Evolutionary conservation across 176 grass and related monocot genomes (phyloP).

Genomic region (Avena eriantha): DNA sequence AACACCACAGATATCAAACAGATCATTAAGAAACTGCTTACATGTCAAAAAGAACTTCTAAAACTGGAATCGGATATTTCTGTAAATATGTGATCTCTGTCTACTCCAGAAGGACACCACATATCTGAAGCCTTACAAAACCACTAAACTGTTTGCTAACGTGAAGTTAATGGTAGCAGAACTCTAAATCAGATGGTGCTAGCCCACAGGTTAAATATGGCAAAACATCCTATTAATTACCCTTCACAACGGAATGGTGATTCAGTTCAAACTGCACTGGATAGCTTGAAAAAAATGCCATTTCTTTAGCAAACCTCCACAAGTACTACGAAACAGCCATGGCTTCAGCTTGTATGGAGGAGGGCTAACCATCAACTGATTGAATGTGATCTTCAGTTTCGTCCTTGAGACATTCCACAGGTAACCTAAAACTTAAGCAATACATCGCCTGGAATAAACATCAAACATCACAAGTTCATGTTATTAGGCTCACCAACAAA

Average conservation of each 20-base stretch:
- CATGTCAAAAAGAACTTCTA: neutral
- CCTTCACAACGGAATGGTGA: neutral
- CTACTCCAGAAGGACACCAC: neutral
- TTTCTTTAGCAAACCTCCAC: conserved; percentile 20
- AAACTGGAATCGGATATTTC: neutral
- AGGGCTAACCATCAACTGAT: conserved; percentile 14
- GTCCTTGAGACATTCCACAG: conserved; percentile 55
- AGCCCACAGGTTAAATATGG: neutral
- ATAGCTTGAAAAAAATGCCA: neutral
- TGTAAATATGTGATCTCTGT: neutral
- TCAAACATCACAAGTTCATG: conserved; percentile 18
- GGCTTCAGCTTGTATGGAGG: neutral
- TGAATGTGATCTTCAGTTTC: conserved; percentile 26
- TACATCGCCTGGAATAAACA: conserved; percentile 78
- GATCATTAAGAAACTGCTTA: neutral
- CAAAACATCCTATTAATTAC: neutral
- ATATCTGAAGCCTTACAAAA: conserved; percentile 9
- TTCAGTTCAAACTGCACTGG: neutral
- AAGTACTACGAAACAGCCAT: neutral
- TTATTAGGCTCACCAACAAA: neutral
- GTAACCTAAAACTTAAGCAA: conserved; percentile 90
- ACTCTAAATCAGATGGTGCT: neutral
- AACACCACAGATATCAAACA: neutral
- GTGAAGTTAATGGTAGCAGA: neutral
- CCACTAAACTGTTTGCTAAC: neutral